phyloP scores from a whole-genome alignment of 441 rosid genomes.

The Populus hybrid region DNA sequence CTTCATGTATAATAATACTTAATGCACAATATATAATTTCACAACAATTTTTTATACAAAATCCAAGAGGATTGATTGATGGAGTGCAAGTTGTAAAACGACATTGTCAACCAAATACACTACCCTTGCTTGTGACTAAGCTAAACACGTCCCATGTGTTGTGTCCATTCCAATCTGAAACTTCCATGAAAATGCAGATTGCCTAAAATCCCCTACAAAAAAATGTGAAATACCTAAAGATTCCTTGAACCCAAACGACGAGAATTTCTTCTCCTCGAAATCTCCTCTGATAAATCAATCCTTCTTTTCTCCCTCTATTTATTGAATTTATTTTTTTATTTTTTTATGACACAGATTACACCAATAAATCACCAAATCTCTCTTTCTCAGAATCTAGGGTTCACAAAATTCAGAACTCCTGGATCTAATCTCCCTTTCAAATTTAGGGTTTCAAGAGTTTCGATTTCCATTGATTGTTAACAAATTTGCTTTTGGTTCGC shows the following conservation, averaged over 20 bases:
- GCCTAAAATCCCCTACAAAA: no score
- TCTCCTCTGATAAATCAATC: background rate
- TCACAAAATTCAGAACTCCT: background rate
- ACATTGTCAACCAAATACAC: no score
- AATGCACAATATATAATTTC: no score
- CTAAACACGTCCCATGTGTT: no score
- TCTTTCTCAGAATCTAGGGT: conserved; percentile 8
- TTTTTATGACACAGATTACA: background rate
- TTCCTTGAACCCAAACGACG: background rate
- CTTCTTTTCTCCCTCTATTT: background rate
- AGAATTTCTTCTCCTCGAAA: background rate
- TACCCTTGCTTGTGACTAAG: no score
- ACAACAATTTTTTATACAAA: no score
- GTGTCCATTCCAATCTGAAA: no score
- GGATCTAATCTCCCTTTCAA: background rate
- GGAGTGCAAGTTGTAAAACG: no score
- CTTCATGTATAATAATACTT: no score
- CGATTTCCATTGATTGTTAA: conserved; percentile 9
- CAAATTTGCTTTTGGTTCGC: conserved; percentile 3
- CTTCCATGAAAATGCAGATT: no score
- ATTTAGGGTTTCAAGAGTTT: background rate
- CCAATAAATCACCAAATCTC: background rate
- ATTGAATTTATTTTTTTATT: background rate
- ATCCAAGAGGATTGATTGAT: no score
- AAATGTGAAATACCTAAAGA: no score